phyloP scores from a whole-genome alignment of 1,284 basidiomycete genomes.

The Vanrija pseudolonga region DNA sequence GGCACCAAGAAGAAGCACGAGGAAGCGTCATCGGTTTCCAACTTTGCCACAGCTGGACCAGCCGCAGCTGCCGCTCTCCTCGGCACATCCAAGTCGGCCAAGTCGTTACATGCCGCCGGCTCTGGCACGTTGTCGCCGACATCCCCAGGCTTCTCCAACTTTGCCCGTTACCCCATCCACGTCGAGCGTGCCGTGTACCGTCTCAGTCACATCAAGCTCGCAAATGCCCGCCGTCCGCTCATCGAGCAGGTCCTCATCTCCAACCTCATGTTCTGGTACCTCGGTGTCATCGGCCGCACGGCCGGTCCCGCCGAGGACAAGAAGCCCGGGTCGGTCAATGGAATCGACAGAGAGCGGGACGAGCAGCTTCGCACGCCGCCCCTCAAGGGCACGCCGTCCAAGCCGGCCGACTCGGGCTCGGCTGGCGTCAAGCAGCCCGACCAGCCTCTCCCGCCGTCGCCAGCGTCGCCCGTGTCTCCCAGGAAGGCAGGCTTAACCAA shows the following conservation, averaged over 20 bases:
- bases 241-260: slow-evolving; percentile 99
- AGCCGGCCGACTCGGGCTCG: slow-evolving; percentile 35
- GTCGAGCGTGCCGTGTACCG: slow-evolving; percentile 97
- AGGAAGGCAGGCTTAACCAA: slow-evolving; percentile 40
- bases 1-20: slow-evolving; percentile 77
- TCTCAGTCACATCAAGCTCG: slow-evolving; percentile 95
- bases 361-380: slow-evolving; percentile 37
- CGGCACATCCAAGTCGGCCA: slow-evolving; percentile 73
- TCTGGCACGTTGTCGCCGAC: slow-evolving; percentile 49
- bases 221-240: slow-evolving; percentile 89
- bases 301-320: slow-evolving; percentile 41
- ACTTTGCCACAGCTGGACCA: slow-evolving; percentile 60
- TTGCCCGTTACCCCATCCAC: slow-evolving; percentile 90
- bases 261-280: slow-evolving; percentile 99
- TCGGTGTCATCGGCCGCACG: slow-evolving; percentile 87
- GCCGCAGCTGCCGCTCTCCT: slow-evolving; percentile 77
- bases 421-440: slow-evolving; percentile 48
- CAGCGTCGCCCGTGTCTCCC: slow-evolving; percentile 27
- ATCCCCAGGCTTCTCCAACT: slow-evolving; percentile 60
- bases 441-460: slow-evolving; percentile 50
- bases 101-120: slow-evolving; percentile 49
- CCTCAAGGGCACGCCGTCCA: slow-evolving; percentile 44
- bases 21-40: slow-evolving; percentile 52
- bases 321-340: slow-evolving; percentile 48
- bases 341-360: slow-evolving; percentile 44